A percentile compares a stretch with the other conserved stretches of the same genome.
These are phyloP conservation scores for Fusarium domesticum DNA, from an alignment of 2,329 filamentous ascomycete genomes.

Conservation along the genomic window DNA sequence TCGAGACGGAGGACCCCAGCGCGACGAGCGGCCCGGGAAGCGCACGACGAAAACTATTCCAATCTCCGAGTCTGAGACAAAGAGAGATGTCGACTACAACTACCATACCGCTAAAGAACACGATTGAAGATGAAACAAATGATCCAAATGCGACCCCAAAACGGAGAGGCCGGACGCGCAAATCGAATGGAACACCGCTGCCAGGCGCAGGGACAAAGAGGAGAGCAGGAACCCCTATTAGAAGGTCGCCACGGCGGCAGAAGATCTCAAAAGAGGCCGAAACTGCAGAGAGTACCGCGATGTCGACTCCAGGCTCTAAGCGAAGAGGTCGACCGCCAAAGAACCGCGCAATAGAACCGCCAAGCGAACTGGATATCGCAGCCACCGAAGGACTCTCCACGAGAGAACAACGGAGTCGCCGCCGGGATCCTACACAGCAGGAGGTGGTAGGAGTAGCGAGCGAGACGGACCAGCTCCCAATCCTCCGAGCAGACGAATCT, in stretches of 20 bases:
- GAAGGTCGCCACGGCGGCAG: conserved; percentile 34
- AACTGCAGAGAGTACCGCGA: conserved; percentile 17
- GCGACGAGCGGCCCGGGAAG: conserved; percentile 34
- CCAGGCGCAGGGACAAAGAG: conserved; percentile 43
- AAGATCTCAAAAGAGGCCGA: conserved; percentile 29
- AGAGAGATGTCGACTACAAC: conserved; percentile 45
- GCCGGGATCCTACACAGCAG: conserved; percentile 28
- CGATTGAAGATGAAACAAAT: conserved; percentile 31
- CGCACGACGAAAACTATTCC: conserved; percentile 43
- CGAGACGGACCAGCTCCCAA: conserved; percentile 16
- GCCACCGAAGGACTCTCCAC: conserved; percentile 13
- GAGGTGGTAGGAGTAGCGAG: conserved; percentile 25
- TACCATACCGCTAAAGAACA: conserved; percentile 49
- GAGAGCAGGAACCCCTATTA: conserved; percentile 45
- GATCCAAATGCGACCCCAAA: conserved; percentile 39
- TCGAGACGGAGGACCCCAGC: conserved; percentile 47
- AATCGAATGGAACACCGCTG: conserved; percentile 51
- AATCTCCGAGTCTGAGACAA: conserved; percentile 40
- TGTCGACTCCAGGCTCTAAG: conserved; percentile 34
- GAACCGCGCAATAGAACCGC: conserved; percentile 25
- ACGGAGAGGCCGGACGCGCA: conserved; percentile 46
- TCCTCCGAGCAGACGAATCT: conserved; percentile 27
- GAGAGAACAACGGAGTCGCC: conserved; percentile 12
- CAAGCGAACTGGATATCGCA: conserved; percentile 25
- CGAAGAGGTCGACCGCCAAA: conserved; percentile 33